Evolutionary conservation across 352 stramenopile genomes (phyloP).

Genomic region (Globisporangium uncinulatum): DNA sequence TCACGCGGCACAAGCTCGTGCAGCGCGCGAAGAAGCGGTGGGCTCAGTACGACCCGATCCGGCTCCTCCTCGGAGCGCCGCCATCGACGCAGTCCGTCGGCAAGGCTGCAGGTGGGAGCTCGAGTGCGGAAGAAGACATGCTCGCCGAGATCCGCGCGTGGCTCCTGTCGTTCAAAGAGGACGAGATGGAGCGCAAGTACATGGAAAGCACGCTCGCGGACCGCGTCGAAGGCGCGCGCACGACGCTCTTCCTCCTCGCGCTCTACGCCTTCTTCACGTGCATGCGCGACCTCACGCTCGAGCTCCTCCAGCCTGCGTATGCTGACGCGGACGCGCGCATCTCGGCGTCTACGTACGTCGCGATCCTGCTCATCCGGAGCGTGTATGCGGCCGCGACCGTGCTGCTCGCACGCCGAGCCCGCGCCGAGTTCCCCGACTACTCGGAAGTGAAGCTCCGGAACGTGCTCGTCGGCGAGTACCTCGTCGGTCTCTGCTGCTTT

Average conservation of each 20-base stretch:
- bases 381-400: constrained; percentile 23
- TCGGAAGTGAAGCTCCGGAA: constrained; percentile 59
- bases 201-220: constrained; percentile 54
- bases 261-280: constrained; percentile 62
- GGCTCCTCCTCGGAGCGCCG: constrained; percentile 45
- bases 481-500: constrained; percentile 49
- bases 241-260: constrained; percentile 45
- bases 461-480: constrained; percentile 50
- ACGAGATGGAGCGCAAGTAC: constrained; percentile 72
- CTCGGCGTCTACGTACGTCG: constrained; percentile 30
- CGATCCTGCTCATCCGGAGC: constrained; percentile 33
- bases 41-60: constrained; percentile 53
- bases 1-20: constrained; percentile 42
- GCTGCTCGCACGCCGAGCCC: constrained; percentile 26
- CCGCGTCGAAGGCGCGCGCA: constrained; percentile 58
- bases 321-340: constrained; percentile 10
- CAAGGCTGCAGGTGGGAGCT: constrained; percentile 15
- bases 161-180: constrained; percentile 60
- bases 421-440: constrained; percentile 48
- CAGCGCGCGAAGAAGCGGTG: constrained; percentile 45
- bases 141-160: constrained; percentile 49
- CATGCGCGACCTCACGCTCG: constrained; percentile 51
- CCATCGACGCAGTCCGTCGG: constrained; percentile 24
- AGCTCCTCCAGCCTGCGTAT: constrained; percentile 28
- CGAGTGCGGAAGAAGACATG: constrained; percentile 58